A percentile compares a stretch with the other conserved stretches of the same genome.
These are phyloP conservation scores for Didymella keratinophila DNA, from an alignment of 2,329 filamentous ascomycete genomes.

Conservation along the genomic window DNA sequence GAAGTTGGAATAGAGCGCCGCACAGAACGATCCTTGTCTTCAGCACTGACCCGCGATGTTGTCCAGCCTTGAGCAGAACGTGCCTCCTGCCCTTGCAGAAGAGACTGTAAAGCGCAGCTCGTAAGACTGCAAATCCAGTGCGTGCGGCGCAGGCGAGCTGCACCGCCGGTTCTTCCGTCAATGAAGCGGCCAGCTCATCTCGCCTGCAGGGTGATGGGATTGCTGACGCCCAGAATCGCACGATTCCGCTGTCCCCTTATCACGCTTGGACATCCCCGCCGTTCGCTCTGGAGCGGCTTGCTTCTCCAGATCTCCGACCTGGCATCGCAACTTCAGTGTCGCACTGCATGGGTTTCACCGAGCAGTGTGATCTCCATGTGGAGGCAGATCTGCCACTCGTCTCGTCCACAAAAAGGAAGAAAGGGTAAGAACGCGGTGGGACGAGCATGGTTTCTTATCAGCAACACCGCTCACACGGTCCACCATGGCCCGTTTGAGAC, in stretches of 20 bases:
- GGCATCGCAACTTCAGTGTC: conserved; percentile 1
- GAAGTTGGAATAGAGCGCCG: not conserved
- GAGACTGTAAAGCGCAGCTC: not conserved
- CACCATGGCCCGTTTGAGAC: conserved; percentile 30
- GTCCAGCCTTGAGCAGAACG: not conserved
- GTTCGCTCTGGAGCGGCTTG: conserved; percentile 22
- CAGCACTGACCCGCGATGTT: conserved; percentile 3
- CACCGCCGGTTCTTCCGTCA: conserved; percentile 10
- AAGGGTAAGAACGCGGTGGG: conserved; percentile 20
- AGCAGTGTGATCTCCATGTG: conserved; percentile 29
- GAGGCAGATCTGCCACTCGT: conserved; percentile 34
- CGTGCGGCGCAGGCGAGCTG: conserved; percentile 14
- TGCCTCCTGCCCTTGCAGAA: not conserved
- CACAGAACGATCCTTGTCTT: not conserved
- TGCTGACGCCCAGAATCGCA: conserved; percentile 39
- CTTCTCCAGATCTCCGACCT: conserved; percentile 2
- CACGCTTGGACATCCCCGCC: conserved; percentile 25
- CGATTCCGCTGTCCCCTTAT: conserved; percentile 36
- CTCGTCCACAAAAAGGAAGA: conserved; percentile 27
- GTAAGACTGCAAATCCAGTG: not conserved
- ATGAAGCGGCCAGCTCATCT: conserved; percentile 22
- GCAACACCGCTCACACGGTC: conserved; percentile 35
- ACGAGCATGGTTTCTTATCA: conserved; percentile 45
- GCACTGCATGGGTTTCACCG: conserved; percentile 15
- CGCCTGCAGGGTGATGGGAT: conserved; percentile 26